These are phyloP conservation scores for Agastache rugosa DNA, from an alignment of 257 asterid species.

Conservation along the genomic window DNA sequence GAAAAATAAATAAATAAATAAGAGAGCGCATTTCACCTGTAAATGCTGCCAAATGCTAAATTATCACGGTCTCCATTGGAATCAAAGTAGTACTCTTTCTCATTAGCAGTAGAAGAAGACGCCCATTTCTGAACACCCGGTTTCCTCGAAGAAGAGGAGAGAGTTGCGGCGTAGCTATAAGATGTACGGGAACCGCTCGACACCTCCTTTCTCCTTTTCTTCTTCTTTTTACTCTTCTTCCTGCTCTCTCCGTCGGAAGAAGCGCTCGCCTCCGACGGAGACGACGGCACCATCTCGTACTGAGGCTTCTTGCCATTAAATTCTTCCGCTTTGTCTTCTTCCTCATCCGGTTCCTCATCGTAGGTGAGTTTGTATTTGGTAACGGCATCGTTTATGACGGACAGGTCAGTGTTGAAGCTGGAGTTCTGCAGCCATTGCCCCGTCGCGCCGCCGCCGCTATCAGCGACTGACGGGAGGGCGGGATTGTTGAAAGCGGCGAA, in stretches of 20 bases:
- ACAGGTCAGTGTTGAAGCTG: slow-evolving; percentile 78
- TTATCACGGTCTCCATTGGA: slow-evolving; percentile 90
- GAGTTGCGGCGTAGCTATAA: slow-evolving; percentile 47
- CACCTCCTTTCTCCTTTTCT: slow-evolving; percentile 52
- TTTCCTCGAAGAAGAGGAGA: slow-evolving; percentile 63
- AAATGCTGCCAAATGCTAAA: slow-evolving; percentile 80
- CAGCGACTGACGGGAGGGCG: slow-evolving; percentile 39
- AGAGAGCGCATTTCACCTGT: slow-evolving; percentile 56
- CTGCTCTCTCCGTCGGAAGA: slow-evolving; percentile 46
- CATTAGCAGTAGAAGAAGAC: slow-evolving; percentile 48
- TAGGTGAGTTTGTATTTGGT: slow-evolving; percentile 53
- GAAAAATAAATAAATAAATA: background rate
- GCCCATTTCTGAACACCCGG: slow-evolving; percentile 72
- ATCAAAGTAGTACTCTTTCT: slow-evolving; percentile 85
- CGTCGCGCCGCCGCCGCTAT: slow-evolving; percentile 14
- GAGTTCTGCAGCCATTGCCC: slow-evolving; percentile 76
- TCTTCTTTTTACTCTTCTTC: slow-evolving; percentile 50
- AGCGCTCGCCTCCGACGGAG: slow-evolving; percentile 59
- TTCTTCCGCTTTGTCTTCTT: slow-evolving; percentile 43
- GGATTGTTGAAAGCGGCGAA: slow-evolving; percentile 56
- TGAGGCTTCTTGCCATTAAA: slow-evolving; percentile 37
- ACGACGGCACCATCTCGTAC: slow-evolving; percentile 69
- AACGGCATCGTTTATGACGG: slow-evolving; percentile 76
- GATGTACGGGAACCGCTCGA: slow-evolving; percentile 38
- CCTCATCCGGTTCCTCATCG: slow-evolving; percentile 51